Percentiles rank a stretch among this genome's conserved stretches.
These are phyloP conservation scores for Aspergillus affinis DNA, from an alignment of 495 filamentous ascomycete species.

Conservation along the genomic window DNA sequence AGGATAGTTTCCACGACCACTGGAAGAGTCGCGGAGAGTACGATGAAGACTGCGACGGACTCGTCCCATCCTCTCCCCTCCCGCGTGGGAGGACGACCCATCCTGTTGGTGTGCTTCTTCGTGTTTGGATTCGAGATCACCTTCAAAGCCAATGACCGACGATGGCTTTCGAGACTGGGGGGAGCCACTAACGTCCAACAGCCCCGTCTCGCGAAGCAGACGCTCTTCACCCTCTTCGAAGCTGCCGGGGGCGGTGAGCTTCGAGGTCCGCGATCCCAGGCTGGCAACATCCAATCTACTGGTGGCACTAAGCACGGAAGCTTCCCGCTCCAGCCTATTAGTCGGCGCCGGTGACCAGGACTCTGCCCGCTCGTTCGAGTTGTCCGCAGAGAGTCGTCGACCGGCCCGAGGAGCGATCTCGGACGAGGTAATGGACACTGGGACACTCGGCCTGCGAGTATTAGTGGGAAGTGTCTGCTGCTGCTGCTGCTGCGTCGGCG, in stretches of 20 bases:
- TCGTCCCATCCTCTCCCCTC: constrained; percentile 45
- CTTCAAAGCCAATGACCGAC: constrained; percentile 30
- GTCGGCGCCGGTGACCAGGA: constrained; percentile 27
- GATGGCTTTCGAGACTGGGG: constrained; percentile 35
- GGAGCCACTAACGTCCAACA: constrained; percentile 45
- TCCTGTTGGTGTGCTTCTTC: constrained; percentile 27
- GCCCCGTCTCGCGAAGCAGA: constrained; percentile 46
- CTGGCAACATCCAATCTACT: constrained; percentile 41
- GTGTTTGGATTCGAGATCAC: constrained; percentile 36
- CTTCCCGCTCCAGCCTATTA: constrained; percentile 36
- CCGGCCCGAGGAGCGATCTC: constrained; percentile 28
- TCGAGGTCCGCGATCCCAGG: constrained; percentile 39
- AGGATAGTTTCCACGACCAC: constrained; percentile 62
- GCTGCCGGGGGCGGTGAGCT: constrained; percentile 36
- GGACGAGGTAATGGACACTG: constrained; percentile 32
- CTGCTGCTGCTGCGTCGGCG: constrained; percentile 14
- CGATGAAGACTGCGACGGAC: constrained; percentile 89
- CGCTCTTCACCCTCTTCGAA: constrained; percentile 51
- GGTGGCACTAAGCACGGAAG: constrained; percentile 39
- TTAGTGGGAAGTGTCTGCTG: constrained; percentile 26
- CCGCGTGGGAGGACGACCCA: constrained; percentile 22
- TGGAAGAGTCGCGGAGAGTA: constrained; percentile 82
- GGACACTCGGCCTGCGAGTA: constrained; percentile 39
- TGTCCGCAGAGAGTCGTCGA: constrained; percentile 31
- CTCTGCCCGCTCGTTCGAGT: constrained; percentile 29